phyloP scores from a whole-genome alignment of 345 rosid genomes.

The Aquilaria sinensis region DNA sequence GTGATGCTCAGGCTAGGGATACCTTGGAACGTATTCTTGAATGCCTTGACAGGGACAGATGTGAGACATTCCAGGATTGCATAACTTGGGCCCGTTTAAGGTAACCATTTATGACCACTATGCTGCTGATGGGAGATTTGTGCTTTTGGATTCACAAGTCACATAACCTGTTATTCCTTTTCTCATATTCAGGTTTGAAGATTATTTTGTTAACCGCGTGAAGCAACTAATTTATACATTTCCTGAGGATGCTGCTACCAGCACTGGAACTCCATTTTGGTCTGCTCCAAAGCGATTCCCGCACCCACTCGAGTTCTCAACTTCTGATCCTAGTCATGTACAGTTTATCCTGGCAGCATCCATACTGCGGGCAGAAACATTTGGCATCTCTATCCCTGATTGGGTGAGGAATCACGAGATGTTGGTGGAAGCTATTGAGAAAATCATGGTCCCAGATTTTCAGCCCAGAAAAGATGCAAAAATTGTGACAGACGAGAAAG shows the following conservation, averaged over 20 bases:
- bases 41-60: constrained; percentile 77
- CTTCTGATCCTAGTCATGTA: constrained; percentile 64
- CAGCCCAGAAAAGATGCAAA: constrained; percentile 53
- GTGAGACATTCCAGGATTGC: constrained; percentile 76
- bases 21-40: constrained; percentile 67
- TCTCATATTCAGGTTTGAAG: constrained; percentile 64
- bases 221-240: constrained; percentile 75
- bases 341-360: constrained; percentile 68
- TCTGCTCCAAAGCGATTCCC: constrained; percentile 81
- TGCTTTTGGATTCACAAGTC: constrained; percentile 23
- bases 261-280: constrained; percentile 69
- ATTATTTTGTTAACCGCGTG: constrained; percentile 74
- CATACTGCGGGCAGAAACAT: constrained; percentile 71
- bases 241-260: constrained; percentile 82
- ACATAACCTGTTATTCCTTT: constrained; percentile 4
- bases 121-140: constrained; percentile 4
- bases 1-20: constrained; percentile 90
- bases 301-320: constrained; percentile 55
- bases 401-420: constrained; percentile 52
- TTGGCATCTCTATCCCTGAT: constrained; percentile 74
- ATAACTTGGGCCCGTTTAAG: constrained; percentile 82
- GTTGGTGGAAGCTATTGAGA: constrained; percentile 49
- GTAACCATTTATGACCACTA: constrained; percentile 18
- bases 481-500: constrained; percentile 69
- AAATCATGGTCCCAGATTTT: constrained; percentile 61